A percentile compares a stretch with the other conserved stretches of the same genome.
These are phyloP conservation scores for Dictyostelium gargantuum DNA, from an alignment of 208 protist genomes.

Conservation along the genomic window DNA sequence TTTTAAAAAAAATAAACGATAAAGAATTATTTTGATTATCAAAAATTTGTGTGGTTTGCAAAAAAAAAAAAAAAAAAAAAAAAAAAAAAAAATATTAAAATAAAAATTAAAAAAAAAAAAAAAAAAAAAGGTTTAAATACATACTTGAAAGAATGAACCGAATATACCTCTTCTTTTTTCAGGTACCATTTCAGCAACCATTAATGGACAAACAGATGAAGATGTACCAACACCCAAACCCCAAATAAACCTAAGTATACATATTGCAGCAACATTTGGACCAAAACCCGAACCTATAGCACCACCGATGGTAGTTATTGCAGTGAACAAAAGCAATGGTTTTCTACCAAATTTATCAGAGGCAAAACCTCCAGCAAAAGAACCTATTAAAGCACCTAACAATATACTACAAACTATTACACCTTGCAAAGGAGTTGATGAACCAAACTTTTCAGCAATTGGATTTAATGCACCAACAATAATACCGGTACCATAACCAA, in stretches of 20 bases:
- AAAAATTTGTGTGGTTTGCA: too few species aligned
- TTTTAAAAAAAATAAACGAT: too few species aligned
- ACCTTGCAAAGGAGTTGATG: constrained; percentile 5
- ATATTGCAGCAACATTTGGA: not conserved
- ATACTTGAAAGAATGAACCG: constrained; percentile 28
- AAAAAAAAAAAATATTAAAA: too few species aligned
- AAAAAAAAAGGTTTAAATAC: not conserved
- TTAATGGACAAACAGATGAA: constrained; percentile 25
- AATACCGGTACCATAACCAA: constrained; percentile 50
- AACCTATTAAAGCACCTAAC: constrained; percentile 35
- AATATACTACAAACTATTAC: constrained; percentile 23
- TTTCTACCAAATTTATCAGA: constrained; percentile 39
- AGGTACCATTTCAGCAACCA: constrained; percentile 25
- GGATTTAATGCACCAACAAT: not conserved
- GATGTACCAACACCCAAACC: constrained; percentile 18
- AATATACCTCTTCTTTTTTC: not conserved
- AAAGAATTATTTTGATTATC: too few species aligned
- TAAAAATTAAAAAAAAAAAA: too few species aligned
- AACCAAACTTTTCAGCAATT: not conserved
- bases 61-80: too few species aligned
- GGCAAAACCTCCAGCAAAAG: constrained; percentile 5
- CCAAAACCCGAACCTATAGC: not conserved
- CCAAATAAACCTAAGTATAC: constrained; percentile 4
- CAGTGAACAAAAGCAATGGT: constrained; percentile 8
- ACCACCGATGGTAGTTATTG: not conserved